phyloP scores from a whole-genome alignment of 257 asterid genomes.

The Euphrasia confusa region DNA sequence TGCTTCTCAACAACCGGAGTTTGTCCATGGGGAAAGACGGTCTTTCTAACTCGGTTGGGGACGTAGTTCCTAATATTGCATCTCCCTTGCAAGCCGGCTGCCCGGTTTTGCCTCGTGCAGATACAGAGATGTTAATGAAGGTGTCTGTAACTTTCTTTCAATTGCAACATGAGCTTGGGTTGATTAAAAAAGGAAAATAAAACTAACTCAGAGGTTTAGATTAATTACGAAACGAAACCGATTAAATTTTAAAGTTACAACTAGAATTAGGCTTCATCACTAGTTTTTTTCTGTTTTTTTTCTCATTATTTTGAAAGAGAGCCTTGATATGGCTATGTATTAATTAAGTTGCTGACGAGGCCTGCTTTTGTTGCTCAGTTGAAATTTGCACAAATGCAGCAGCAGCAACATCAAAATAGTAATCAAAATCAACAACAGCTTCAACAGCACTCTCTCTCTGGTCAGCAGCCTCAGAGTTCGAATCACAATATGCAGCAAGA shows the following conservation, averaged over 20 bases:
- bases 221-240: neutral
- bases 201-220: neutral
- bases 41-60: conserved; percentile 73
- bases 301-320: no score
- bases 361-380: conserved; percentile 38
- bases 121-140: conserved; percentile 79
- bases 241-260: neutral
- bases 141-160: conserved; percentile 28
- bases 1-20: conserved; percentile 77
- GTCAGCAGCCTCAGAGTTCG: conserved; percentile 83
- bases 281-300: neutral
- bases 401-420: conserved; percentile 49
- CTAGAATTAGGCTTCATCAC: neutral
- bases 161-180: conserved; percentile 7
- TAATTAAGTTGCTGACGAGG: neutral
- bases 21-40: conserved; percentile 91
- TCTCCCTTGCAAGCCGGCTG: conserved; percentile 81
- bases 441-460: conserved; percentile 70
- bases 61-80: conserved; percentile 68
- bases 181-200: neutral
- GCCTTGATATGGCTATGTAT: conserved; percentile 1
- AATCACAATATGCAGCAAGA: conserved; percentile 83
- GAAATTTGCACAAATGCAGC: conserved; percentile 67
- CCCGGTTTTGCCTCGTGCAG: conserved; percentile 69
- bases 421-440: conserved; percentile 60